phyloP scores from a whole-genome alignment of 441 rosid genomes.

The Biscutella laevigata region DNA sequence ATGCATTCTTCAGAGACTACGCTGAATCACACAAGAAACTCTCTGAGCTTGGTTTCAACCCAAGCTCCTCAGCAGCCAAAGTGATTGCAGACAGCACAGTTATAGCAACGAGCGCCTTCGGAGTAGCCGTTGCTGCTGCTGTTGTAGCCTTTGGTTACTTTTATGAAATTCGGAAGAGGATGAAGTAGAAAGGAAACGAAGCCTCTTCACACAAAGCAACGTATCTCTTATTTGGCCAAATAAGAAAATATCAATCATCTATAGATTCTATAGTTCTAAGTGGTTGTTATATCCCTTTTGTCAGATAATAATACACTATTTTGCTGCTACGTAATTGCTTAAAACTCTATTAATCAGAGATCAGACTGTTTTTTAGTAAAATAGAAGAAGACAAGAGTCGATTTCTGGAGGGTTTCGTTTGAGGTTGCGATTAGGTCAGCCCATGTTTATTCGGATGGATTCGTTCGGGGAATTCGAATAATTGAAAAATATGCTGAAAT shows the following conservation, averaged over 20 bases:
- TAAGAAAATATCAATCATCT: slow-evolving; percentile 2
- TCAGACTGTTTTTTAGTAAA: slow-evolving; percentile 3
- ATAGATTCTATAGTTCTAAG: background rate
- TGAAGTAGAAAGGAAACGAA: slow-evolving; percentile 36
- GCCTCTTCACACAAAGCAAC: background rate
- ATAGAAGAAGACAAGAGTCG: background rate
- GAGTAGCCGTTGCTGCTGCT: slow-evolving; percentile 71
- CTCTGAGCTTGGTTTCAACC: slow-evolving; percentile 74
- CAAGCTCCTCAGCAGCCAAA: slow-evolving; percentile 36
- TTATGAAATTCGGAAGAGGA: slow-evolving; percentile 61
- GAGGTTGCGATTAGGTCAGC: no score
- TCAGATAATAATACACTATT: slow-evolving; percentile 2
- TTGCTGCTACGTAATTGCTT: background rate
- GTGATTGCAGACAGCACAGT: slow-evolving; percentile 36
- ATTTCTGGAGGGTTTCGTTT: no score
- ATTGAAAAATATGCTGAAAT: no score
- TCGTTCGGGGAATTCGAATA: no score
- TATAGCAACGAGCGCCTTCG: slow-evolving; percentile 68
- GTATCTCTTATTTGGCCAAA: slow-evolving; percentile 2
- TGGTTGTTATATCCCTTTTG: background rate
- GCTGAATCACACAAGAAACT: slow-evolving; percentile 75
- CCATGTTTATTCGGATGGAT: no score
- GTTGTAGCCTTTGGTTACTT: slow-evolving; percentile 71
- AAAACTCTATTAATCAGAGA: slow-evolving; percentile 4
- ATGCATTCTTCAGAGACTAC: slow-evolving; percentile 65